These are phyloP conservation scores for Botrytis medusae DNA, from an alignment of 2,329 filamentous ascomycete genomes.

Conservation along the genomic window DNA sequence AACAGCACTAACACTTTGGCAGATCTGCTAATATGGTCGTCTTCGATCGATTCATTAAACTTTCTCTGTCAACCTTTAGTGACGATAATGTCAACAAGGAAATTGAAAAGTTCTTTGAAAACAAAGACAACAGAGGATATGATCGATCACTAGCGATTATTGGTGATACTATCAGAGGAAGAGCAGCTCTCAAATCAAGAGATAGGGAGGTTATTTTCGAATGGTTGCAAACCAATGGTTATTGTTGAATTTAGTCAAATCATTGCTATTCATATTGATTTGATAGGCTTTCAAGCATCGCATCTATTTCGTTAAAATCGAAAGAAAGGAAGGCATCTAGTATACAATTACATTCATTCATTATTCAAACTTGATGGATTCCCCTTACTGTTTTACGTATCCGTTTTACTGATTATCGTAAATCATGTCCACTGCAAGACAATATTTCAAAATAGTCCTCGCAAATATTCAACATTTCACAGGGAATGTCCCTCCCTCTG, in stretches of 20 bases:
- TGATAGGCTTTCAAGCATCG: background rate
- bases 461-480: too few species aligned
- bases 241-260: slow-evolving; percentile 38
- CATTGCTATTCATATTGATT: background rate
- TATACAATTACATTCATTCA: background rate
- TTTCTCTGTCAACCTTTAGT: slow-evolving; percentile 76
- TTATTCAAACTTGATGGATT: background rate
- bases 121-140: slow-evolving; percentile 82
- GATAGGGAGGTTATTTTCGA: slow-evolving; percentile 72
- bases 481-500: too few species aligned
- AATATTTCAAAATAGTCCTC: too few species aligned
- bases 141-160: slow-evolving; percentile 83
- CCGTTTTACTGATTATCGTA: background rate
- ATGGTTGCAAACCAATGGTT: slow-evolving; percentile 70
- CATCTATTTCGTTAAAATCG: background rate
- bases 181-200: slow-evolving; percentile 77
- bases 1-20: background rate
- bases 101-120: slow-evolving; percentile 79
- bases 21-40: slow-evolving; percentile 75
- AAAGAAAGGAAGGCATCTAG: background rate
- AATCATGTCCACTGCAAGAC: background rate
- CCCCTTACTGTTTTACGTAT: too few species aligned
- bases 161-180: slow-evolving; percentile 79
- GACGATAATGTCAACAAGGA: slow-evolving; percentile 68
- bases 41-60: slow-evolving; percentile 82